Conservation (phyloP, 495 filamentous ascomycete genomes). For the Coniosporium apollinis region DNA sequence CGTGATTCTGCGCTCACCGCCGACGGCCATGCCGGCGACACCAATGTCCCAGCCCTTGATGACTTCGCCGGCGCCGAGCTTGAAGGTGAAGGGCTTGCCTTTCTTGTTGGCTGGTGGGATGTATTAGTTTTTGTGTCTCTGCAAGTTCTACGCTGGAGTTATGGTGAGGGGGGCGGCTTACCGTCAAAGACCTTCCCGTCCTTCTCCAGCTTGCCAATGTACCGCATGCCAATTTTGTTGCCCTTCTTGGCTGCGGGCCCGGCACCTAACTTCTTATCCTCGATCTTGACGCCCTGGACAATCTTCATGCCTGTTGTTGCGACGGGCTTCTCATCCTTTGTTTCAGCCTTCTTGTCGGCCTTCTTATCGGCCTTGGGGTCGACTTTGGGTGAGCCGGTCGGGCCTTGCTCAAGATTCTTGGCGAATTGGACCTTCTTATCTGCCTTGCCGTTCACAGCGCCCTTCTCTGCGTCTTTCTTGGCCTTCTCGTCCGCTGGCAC, state of each 20-base stretch:
- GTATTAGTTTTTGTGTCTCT: constrained; percentile 5
- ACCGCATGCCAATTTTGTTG: constrained; percentile 76
- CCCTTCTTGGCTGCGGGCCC: constrained; percentile 72
- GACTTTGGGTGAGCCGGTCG: constrained; percentile 43
- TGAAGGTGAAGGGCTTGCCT: constrained; percentile 91
- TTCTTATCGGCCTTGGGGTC: constrained; percentile 23
- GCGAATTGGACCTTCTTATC: constrained; percentile 99
- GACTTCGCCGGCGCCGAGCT: constrained; percentile 80
- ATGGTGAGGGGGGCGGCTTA: constrained; percentile 28
- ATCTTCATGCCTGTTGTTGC: constrained; percentile 49
- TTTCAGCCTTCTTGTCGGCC: constrained; percentile 33
- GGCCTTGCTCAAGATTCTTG: constrained; percentile 94
- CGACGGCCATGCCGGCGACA: constrained; percentile 75
- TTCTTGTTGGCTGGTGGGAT: constrained; percentile 97
- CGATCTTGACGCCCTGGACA: constrained; percentile 74
- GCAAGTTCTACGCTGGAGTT: neutral
- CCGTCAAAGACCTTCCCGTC: constrained; percentile 88
- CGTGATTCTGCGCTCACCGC: constrained; percentile 80
- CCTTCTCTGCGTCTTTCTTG: constrained; percentile 36
- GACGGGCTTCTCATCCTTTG: constrained; percentile 19
- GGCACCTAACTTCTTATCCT: constrained; percentile 82
- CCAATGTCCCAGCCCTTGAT: constrained; percentile 99
- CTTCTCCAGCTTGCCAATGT: constrained; percentile 80
- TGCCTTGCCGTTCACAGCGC: constrained; percentile 37
- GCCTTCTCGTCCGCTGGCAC: constrained; percentile 38